phyloP scores from a whole-genome alignment of 2,329 filamentous ascomycete species.

The Colletotrichum musae region DNA sequence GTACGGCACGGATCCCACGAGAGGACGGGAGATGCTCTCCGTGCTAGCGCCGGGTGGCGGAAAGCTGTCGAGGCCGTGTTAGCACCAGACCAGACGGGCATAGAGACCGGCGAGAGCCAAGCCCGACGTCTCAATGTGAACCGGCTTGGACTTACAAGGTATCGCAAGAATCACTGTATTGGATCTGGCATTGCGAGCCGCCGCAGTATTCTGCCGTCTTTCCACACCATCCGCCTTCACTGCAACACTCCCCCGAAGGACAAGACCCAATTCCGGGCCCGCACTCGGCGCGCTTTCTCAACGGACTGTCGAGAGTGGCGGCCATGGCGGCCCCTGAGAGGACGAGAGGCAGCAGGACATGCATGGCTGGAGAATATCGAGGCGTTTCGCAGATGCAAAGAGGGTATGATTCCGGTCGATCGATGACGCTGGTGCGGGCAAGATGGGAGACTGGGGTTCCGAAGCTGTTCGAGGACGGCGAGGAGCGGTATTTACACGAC shows the following conservation, averaged over 20 bases:
- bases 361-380: conserved; percentile 29
- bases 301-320: conserved; percentile 33
- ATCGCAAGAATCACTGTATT: conserved; percentile 57
- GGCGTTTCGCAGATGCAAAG: conserved; percentile 19
- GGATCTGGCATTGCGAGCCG: conserved; percentile 56
- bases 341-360: conserved; percentile 35
- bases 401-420: conserved; percentile 37
- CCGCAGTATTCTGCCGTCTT: conserved; percentile 52
- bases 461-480: conserved; percentile 10
- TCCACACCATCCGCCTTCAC: conserved; percentile 55
- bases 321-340: conserved; percentile 35
- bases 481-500: conserved; percentile 36
- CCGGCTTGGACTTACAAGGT: conserved; percentile 52
- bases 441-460: conserved; percentile 11
- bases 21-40: conserved; percentile 48
- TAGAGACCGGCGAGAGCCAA: background rate
- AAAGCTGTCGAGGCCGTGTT: conserved; percentile 44
- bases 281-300: conserved; percentile 46
- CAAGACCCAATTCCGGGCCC: conserved; percentile 55
- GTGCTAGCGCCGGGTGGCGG: conserved; percentile 51
- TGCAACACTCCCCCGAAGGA: conserved; percentile 52
- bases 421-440: conserved; percentile 32
- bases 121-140: background rate
- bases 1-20: conserved; percentile 54
- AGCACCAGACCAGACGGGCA: background rate